These are phyloP conservation scores for Phaeotremella skinneri DNA, from an alignment of 768 basidiomycete species.

Conservation along the genomic window DNA sequence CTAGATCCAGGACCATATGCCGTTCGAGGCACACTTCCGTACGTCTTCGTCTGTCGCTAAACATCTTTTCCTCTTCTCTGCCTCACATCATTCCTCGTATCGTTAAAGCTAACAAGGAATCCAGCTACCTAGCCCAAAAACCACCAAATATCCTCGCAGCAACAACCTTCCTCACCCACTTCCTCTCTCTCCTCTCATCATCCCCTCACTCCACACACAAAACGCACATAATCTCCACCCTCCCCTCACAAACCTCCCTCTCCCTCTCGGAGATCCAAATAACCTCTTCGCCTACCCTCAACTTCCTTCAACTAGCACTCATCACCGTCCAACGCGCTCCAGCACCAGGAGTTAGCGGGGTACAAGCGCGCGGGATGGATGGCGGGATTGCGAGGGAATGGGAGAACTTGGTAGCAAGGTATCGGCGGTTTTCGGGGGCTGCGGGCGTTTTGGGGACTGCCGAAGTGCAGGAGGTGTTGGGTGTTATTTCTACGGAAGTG, in stretches of 20 bases:
- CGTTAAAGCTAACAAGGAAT: conserved; percentile 2
- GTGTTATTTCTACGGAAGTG: conserved; percentile 57
- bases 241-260: conserved; percentile 18
- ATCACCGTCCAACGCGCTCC: conserved; percentile 72
- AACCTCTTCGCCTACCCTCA: conserved; percentile 72
- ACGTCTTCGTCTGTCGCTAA: conserved; percentile 45
- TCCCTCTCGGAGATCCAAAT: conserved; percentile 61
- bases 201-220: conserved; percentile 38
- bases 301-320: conserved; percentile 87
- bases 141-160: conserved; percentile 91
- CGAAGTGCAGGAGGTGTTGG: conserved; percentile 42
- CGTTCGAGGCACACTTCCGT: conserved; percentile 82
- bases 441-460: conserved; percentile 55
- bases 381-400: conserved; percentile 59
- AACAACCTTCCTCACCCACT: conserved; percentile 83
- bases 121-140: conserved; percentile 61
- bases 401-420: conserved; percentile 79
- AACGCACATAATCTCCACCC: conserved; percentile 29
- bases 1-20: conserved; percentile 72
- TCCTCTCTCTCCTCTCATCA: conserved; percentile 63
- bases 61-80: not conserved
- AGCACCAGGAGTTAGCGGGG: conserved; percentile 62
- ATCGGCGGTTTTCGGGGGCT: conserved; percentile 70
- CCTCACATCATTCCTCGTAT: not conserved
- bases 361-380: conserved; percentile 72